Evolutionary conservation across 345 rosid species (phyloP), one percentile per base, ranked within the genome.

Genomic region (Lepidium aucheri): DNA sequence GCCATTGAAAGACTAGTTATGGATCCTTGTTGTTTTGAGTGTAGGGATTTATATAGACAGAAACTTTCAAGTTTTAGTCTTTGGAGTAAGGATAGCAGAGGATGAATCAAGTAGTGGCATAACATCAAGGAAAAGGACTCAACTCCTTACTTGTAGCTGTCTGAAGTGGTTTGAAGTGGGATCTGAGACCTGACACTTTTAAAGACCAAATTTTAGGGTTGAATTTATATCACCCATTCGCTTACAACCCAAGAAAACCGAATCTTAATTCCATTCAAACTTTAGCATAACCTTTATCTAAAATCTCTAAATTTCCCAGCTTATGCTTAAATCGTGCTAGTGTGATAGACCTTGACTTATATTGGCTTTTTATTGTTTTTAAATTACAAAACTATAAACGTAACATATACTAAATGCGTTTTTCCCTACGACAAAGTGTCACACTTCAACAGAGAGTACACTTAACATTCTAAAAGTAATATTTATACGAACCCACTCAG

Each of bases 161-260:
- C 90, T 46, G 35, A 70, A 76, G 87, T 84, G 53, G 96, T 84
- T 92, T 80, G 77, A 65, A 84, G 98, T 87, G 95, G 95, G 81
- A 78, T n/a, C 12, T 74, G 89, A 87, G 73, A 77, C 46, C 46
- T 51, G 96, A 87, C 87, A 73, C 73, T 32, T 61, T 81, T 67
- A 53, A 64, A 22, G 63, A 43, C 70, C 58, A 11, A 49, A 72
- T 65, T 61, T 16, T 72, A 42, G 57, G 39, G n/a, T 66, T 44
- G 58, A 26, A 35, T 45, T 65, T 60, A 44, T 49, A 66, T 28
- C 26, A 72, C 63, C 43, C 44, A 35, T 32, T 65, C 34, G 72
- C 77, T 73, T 66, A 43, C 72, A 73, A 59, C 56, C 43, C 68
- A 73, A 73, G 76, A 26, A 66, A 73, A 26, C 57, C 46, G 20